Evolutionary conservation across 2,329 filamentous ascomycete species (phyloP).

Genomic region (Pestalotiopsis sp.): DNA sequence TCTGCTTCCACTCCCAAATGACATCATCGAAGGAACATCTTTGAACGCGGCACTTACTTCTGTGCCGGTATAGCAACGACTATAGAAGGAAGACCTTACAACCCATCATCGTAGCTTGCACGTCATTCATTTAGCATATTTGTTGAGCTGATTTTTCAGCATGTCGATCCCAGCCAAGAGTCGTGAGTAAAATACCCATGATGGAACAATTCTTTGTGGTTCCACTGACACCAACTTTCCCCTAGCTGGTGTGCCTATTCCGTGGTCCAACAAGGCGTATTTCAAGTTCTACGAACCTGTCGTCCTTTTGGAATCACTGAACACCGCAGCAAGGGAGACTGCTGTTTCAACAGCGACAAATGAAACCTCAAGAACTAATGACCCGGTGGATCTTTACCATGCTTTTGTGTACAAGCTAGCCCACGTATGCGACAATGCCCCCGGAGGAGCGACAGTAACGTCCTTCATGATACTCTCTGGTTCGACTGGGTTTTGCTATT

Average conservation of each 20-base stretch:
- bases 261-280: not conserved
- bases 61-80: not conserved
- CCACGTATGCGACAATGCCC: not conserved
- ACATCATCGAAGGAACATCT: not conserved
- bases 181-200: not conserved
- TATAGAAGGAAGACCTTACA: not conserved
- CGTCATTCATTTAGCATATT: too few species aligned
- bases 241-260: not conserved
- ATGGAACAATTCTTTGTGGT: not conserved
- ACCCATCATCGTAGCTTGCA: not conserved
- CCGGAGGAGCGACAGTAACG: not conserved
- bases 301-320: not conserved
- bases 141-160: not conserved
- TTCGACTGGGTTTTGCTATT: not conserved
- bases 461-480: not conserved
- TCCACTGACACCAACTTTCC: not conserved
- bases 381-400: not conserved
- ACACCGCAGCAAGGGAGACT: not conserved
- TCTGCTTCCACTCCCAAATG: not conserved
- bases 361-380: not conserved
- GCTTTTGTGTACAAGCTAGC: not conserved
- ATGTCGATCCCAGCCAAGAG: not conserved
- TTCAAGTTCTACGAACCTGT: constrained; percentile 1
- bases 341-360: not conserved
- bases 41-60: not conserved